Evolutionary conservation across 2,329 filamentous ascomycete species (phyloP).

Genomic region (Apiospora rasikravindrae): DNA sequence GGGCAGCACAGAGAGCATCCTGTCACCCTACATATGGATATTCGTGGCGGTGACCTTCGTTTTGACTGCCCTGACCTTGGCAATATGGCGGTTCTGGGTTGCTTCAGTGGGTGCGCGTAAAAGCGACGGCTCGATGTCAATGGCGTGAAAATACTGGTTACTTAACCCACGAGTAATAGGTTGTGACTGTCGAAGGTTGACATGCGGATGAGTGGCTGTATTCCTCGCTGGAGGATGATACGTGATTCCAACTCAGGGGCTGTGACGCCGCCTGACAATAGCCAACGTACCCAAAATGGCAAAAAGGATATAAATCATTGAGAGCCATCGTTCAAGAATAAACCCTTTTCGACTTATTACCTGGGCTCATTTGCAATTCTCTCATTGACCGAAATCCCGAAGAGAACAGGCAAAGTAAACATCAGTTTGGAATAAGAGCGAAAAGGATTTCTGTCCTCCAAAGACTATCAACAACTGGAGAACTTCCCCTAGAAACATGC

Average conservation of each 20-base stretch:
- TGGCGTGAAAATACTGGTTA: background rate
- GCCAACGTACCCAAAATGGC: background rate
- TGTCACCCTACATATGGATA: slow-evolving; percentile 2
- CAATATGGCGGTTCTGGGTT: background rate
- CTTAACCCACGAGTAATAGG: background rate
- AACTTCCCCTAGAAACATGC: background rate
- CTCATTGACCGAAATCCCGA: too few relatives aligned
- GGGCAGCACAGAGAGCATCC: background rate
- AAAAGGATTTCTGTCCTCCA: too few relatives aligned
- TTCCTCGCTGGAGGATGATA: background rate
- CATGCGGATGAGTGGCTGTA: too few relatives aligned
- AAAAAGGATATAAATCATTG: background rate
- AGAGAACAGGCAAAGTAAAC: too few relatives aligned
- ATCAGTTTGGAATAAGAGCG: background rate
- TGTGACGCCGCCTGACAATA: background rate
- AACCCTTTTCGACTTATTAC: too few relatives aligned
- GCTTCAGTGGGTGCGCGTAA: background rate
- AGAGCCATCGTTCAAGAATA: too few relatives aligned
- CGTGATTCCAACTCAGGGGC: background rate
- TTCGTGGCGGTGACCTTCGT: background rate
- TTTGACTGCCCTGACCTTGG: background rate
- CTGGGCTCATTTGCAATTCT: too few relatives aligned
- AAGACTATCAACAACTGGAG: too few relatives aligned
- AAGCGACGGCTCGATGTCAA: background rate
- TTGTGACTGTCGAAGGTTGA: background rate